Evolutionary conservation across 2,329 filamentous ascomycete species (phyloP), one percentile per base, ranked within the genome.

Genomic region (Ceratocystis lukuohia): DNA sequence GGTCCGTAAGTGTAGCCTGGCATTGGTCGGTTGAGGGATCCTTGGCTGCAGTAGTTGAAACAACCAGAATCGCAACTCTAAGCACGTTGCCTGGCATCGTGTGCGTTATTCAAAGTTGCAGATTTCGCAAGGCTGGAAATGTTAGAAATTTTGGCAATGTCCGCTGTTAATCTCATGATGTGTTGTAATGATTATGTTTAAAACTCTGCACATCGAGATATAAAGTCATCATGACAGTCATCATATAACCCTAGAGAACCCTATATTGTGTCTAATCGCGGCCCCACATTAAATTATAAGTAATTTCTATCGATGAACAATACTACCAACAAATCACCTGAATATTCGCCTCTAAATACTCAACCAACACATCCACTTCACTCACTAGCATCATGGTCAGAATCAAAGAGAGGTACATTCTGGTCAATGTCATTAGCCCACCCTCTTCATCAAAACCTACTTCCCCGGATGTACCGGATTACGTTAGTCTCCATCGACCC

Each of bases 381-480:
- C n/a, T 8, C 22, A 7, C 50, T 4, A 37, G 28, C 56, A 67
- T n/a, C 28, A 67, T 99, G 94, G 94, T 99, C 68, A 90, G 94
- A 73, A 84, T 97, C 71, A 99, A 99, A 77, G 88, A 96, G 76
- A 87, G 94, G 72, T 99, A 99, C 75, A 83, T 99, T 20, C 85
- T 97, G n/a, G 84, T 97, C 69, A 90, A 96, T 74, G 91, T 97
- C 70, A 81, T 97, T 61, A 96, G 96, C 72, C 91, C 92, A 0
- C 81, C 85, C 5, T 59, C 56, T 4, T 7, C 28, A 17, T 59
- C 56, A 59, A 78, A 83, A 12, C 69, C 78, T 8, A 69, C 72
- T 8, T 70, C 71, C 68, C 75, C 73, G 44, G 74, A 76, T 70
- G 71, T 81, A 72, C 75, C 88, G 73, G 75, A 84, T 77, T 80